Base-by-base conservation (phyloP, 2,329 filamentous ascomycete species). In the Cadophora sp. region DNA sequence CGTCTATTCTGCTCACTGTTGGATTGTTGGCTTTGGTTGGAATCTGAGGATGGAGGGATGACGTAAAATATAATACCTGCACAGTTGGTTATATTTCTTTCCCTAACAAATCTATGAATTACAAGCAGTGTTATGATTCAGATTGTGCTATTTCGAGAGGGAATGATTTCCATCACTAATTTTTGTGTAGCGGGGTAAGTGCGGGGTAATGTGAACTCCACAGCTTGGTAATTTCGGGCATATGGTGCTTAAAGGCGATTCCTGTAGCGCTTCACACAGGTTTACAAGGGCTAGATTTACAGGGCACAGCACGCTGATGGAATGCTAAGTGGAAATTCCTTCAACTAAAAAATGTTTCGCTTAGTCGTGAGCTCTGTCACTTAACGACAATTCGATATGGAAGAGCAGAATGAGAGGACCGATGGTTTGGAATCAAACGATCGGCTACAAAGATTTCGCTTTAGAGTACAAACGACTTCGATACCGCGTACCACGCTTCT, bases 41-140 rank as follows among this genome's bases (percentile, higher is more conserved):
- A n/a, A 9, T 66, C 5, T 66, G 27, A 61, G 27, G 16, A n/a
- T 53, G 27, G 53, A n/a, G n/a, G n/a, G n/a, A n/a, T n/a, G n/a
- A 56, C 14, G 40, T 16, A 19, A 14, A 43, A 19, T 3, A 43
- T 12, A 19, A 43, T 16, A 43, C 12, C 19, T 14, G 6, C 12
- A 19, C 16, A 43, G 16, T 12, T 43, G 2, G 40, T 14, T 37
- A 12, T 37, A 37, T 12, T 37, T 43, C 19, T 19, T 11, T 43
- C 12, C 16, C 1, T 19, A 16, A 19, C 12, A 19, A 43, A 3
- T 16, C 40, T 6, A 16, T 43, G 40, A 43, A 43, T 1, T 43
- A 16, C 40, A 43, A 43, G 40, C 6, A 12, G 34, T 19, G 6
- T 16, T 16, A 14, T 43, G 12, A 43, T 19, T 12, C 34, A 16